A percentile compares a stretch with the other conserved stretches of the same genome.
Evolutionary conservation across 2,329 filamentous ascomycete species (phyloP).

Genomic region (Trichoderma koningiopsis): DNA sequence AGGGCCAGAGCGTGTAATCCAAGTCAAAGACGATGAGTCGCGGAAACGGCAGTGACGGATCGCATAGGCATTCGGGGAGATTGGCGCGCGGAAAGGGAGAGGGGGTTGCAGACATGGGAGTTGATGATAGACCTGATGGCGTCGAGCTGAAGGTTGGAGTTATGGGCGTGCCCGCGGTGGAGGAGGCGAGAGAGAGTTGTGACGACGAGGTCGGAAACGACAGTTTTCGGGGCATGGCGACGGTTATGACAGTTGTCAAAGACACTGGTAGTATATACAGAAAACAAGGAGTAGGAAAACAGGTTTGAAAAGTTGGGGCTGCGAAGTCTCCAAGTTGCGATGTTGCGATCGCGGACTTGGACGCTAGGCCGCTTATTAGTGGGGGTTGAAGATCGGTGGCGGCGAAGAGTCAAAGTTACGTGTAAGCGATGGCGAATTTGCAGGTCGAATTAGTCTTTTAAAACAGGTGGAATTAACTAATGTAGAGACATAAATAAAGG

Average conservation of each 20-base stretch:
- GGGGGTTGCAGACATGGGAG: neutral
- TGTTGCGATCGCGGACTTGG: neutral
- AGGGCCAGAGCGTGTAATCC: slow-evolving; percentile 98
- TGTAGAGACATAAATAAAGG: too few species aligned
- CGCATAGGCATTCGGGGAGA: slow-evolving; percentile 48
- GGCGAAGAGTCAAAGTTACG: neutral
- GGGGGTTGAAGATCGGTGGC: neutral
- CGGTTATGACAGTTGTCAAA: neutral
- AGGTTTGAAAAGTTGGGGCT: neutral
- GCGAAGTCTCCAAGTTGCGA: neutral
- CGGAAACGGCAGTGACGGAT: slow-evolving; percentile 68
- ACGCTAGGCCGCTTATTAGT: neutral
- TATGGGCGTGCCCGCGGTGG: slow-evolving; percentile 31
- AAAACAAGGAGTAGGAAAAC: neutral
- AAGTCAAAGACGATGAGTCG: slow-evolving; percentile 90
- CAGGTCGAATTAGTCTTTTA: neutral
- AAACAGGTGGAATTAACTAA: neutral
- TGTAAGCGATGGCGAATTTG: neutral
- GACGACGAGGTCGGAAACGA: slow-evolving; percentile 27
- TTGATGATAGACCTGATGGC: neutral
- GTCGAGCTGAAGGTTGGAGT: slow-evolving; percentile 39
- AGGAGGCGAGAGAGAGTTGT: slow-evolving; percentile 29
- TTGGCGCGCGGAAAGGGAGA: slow-evolving; percentile 25
- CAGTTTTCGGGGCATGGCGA: slow-evolving; percentile 19
- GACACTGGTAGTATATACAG: neutral